A percentile compares a stretch with the other conserved stretches of the same genome.
Conservation (phyloP, 345 rosid genomes). For the Capsella bursapastoris region DNA sequence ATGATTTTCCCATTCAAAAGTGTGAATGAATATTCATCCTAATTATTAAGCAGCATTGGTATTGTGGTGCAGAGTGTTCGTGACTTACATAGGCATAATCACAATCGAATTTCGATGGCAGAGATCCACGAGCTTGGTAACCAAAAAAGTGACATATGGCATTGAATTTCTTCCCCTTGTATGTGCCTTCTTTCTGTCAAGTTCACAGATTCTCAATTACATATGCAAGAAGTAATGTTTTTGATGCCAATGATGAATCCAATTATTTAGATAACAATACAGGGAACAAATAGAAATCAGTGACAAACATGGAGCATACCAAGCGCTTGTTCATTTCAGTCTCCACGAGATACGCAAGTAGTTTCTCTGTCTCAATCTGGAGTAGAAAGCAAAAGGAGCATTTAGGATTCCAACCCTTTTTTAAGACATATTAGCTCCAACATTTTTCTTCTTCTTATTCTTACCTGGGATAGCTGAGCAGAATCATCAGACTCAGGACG, state of each 20-base stretch:
- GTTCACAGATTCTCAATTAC: conserved; percentile 32
- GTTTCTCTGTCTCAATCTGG: conserved; percentile 98
- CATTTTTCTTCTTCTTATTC: neutral
- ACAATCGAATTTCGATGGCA: conserved; percentile 96
- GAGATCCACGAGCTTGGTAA: conserved; percentile 98
- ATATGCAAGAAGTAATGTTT: conserved; percentile 3
- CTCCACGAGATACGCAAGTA: conserved; percentile 96
- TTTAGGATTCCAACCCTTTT: conserved; percentile 29
- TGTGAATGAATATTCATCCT: conserved; percentile 21
- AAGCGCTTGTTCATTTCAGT: conserved; percentile 84
- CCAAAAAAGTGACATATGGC: conserved; percentile 99
- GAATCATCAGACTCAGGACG: conserved; percentile 98
- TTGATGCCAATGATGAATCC: neutral
- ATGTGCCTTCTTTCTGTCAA: conserved; percentile 82
- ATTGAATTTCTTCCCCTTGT: conserved; percentile 94
- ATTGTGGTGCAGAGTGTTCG: neutral
- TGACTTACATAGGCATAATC: conserved; percentile 94
- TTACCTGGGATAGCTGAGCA: conserved; percentile 99
- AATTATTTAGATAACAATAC: conserved; percentile 1
- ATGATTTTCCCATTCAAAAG: neutral
- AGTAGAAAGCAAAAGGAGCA: conserved; percentile 35
- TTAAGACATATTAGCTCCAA: neutral
- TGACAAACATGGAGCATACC: conserved; percentile 49
- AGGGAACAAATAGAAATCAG: neutral
- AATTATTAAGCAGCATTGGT: neutral